These are phyloP conservation scores for Coemansia pectinata DNA, from an alignment of 192 early-diverging fungal species.

Conservation along the genomic window DNA sequence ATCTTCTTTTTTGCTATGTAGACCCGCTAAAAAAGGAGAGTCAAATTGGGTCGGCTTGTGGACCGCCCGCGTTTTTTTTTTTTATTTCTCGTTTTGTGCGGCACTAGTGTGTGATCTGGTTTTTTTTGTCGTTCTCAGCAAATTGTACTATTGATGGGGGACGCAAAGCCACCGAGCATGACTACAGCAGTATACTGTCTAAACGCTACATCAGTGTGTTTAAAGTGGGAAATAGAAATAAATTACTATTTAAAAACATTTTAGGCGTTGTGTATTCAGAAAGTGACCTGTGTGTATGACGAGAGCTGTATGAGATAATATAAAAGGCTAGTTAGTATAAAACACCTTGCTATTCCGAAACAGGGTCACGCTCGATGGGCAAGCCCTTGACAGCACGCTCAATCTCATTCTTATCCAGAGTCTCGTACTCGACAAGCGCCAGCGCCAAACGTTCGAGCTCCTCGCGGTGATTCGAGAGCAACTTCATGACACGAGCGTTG, in stretches of 20 bases:
- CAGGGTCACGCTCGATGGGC: conserved; percentile 47
- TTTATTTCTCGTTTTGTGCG: background rate
- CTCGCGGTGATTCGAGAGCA: conserved; percentile 76
- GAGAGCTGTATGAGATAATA: background rate
- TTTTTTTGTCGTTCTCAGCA: background rate
- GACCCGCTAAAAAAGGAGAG: conserved; percentile 25
- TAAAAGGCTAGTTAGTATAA: background rate
- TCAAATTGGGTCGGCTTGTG: background rate
- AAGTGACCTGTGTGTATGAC: background rate
- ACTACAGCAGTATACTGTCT: background rate
- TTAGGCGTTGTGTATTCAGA: background rate
- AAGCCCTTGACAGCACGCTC: conserved; percentile 57
- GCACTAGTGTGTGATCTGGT: background rate
- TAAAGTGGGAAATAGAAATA: conserved; percentile 1
- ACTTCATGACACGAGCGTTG: conserved; percentile 66
- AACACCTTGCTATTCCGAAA: background rate
- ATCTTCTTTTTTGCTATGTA: conserved; percentile 2
- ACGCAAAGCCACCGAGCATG: background rate
- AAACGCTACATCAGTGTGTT: conserved; percentile 2
- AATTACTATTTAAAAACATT: background rate
- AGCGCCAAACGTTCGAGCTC: conserved; percentile 89
- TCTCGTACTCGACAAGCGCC: conserved; percentile 96
- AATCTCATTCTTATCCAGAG: conserved; percentile 87
- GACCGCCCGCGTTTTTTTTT: conserved; percentile 5
- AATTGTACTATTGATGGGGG: conserved; percentile 6